Conservation (phyloP, 164 flowering plant species). For the Umbilicus rupestris region DNA sequence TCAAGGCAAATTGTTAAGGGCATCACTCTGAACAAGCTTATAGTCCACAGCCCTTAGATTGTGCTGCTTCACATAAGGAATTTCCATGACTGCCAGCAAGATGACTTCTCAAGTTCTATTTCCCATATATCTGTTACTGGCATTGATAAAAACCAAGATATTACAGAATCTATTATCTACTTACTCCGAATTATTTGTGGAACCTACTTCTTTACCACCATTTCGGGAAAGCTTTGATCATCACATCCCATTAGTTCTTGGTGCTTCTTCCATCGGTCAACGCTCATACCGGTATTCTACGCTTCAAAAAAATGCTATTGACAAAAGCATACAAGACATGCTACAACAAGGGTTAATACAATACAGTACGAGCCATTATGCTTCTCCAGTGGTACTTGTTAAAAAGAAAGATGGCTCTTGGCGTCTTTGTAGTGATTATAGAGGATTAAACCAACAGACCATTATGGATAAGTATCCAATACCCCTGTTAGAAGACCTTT, state of each 20-base stretch:
- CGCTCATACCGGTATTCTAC: constrained; percentile 7
- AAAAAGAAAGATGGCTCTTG: constrained; percentile 8
- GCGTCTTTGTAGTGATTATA: not conserved
- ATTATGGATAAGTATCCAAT: not conserved
- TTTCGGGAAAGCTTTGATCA: not conserved
- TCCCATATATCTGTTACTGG: not conserved
- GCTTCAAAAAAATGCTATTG: constrained; percentile 14
- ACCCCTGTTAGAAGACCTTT: not conserved
- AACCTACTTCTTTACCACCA: not conserved
- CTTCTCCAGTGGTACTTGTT: not conserved
- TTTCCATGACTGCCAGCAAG: no score
- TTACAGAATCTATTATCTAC: not conserved
- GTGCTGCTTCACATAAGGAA: no score
- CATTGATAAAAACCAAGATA: not conserved
- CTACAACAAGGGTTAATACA: not conserved
- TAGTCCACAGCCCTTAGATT: no score
- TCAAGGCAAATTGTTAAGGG: not conserved
- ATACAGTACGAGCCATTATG: constrained; percentile 3
- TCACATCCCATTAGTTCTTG: not conserved
- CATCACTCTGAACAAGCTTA: not conserved
- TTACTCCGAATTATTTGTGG: not conserved
- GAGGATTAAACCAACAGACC: not conserved
- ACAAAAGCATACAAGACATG: constrained; percentile 1
- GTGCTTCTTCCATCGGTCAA: not conserved
- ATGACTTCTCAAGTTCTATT: no score